These are phyloP conservation scores for Choiromyces venosus DNA, from an alignment of 495 filamentous ascomycete species.

Conservation along the genomic window DNA sequence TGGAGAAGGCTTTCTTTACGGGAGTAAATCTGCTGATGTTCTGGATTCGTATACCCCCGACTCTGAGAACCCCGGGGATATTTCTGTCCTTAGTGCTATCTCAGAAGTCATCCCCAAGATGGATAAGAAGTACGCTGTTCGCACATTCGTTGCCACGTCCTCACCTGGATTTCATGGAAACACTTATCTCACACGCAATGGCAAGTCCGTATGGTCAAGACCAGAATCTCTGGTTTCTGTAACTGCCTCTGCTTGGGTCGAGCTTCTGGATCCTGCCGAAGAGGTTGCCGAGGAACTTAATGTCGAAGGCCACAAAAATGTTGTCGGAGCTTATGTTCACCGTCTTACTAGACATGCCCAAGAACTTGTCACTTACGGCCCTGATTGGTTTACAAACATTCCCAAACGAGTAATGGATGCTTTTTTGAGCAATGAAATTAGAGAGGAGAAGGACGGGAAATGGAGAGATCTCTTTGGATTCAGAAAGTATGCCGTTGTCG, in stretches of 20 bases:
- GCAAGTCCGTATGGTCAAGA: conserved; percentile 71
- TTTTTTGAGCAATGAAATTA: conserved; percentile 54
- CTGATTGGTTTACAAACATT: conserved; percentile 61
- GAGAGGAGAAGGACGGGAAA: conserved; percentile 45
- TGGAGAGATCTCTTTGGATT: conserved; percentile 80
- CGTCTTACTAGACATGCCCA: conserved; percentile 72
- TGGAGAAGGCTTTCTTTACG: conserved; percentile 34
- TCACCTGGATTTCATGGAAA: conserved; percentile 56
- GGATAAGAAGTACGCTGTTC: conserved; percentile 63
- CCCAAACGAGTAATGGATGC: conserved; percentile 63
- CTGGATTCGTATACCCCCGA: conserved; percentile 27
- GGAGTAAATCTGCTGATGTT: conserved; percentile 7
- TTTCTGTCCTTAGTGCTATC: conserved; percentile 56
- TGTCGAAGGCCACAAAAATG: conserved; percentile 75
- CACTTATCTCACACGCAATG: conserved; percentile 78
- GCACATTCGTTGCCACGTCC: conserved; percentile 64
- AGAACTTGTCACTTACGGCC: conserved; percentile 69
- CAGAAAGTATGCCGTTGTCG: conserved; percentile 72
- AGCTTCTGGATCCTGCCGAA: conserved; percentile 59
- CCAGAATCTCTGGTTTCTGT: conserved; percentile 72
- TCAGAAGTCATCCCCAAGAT: conserved; percentile 73
- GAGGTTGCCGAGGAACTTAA: conserved; percentile 73
- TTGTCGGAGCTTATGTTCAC: conserved; percentile 75
- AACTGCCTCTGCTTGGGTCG: conserved; percentile 71
- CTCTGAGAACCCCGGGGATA: conserved; percentile 42